These are phyloP conservation scores for Sphenostylis stenocarpa DNA, from an alignment of 306 rosid genomes.

Conservation along the genomic window DNA sequence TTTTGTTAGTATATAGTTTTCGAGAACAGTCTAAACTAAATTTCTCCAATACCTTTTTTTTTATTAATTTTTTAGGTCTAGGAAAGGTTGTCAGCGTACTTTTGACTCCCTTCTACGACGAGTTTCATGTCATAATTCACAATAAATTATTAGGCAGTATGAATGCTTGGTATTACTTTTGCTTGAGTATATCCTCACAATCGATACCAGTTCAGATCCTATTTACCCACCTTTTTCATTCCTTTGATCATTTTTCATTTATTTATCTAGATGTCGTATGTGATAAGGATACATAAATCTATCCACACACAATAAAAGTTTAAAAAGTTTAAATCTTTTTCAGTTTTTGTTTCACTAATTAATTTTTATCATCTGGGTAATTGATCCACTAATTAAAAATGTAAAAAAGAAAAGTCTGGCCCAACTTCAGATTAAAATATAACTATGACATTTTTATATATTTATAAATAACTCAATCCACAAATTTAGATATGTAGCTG, in stretches of 20 bases:
- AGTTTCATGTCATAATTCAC: constrained; percentile 14
- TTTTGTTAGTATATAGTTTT: not conserved
- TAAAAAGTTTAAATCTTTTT: no score
- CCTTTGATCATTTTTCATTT: not conserved
- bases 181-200: constrained; percentile 1
- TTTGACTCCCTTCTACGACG: constrained; percentile 11
- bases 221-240: not conserved
- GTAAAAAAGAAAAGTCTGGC: no score
- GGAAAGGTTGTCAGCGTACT: not conserved
- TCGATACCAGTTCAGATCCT: not conserved
- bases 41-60: not conserved
- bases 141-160: constrained; percentile 8
- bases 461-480: no score
- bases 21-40: not conserved
- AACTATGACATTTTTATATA: no score
- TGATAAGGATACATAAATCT: not conserved
- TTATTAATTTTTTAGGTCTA: not conserved
- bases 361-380: no score
- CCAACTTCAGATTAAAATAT: no score
- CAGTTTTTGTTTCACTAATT: no score
- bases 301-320: not conserved
- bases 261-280: not conserved
- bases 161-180: constrained; percentile 1
- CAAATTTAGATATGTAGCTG: no score
- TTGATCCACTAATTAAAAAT: no score